Conservation (phyloP, 495 filamentous ascomycete genomes). For the Daldinia grandis region DNA sequence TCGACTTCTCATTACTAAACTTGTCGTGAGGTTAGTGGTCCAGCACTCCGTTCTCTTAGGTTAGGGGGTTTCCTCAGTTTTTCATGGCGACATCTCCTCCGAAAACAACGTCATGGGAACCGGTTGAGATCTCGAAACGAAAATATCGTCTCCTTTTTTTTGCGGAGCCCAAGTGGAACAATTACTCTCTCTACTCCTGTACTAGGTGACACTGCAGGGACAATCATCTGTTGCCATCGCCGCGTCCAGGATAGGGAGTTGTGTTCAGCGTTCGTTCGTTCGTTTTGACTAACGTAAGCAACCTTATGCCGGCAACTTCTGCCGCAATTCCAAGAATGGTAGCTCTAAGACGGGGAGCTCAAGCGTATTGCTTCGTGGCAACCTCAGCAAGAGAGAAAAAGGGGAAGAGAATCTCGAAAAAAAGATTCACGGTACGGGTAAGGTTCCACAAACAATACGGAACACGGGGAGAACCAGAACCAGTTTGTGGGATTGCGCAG, state of each 20-base stretch:
- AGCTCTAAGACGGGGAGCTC: conserved; percentile 4
- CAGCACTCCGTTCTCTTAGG: conserved; percentile 14
- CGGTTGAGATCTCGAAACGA: conserved; percentile 31
- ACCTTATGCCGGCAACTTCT: conserved; percentile 28
- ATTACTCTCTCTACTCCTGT: conserved; percentile 13
- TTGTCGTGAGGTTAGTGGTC: conserved; percentile 38
- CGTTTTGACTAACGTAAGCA: conserved; percentile 18
- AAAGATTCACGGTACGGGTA: conserved; percentile 9
- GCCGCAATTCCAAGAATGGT: conserved; percentile 33
- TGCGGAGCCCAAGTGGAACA: conserved; percentile 34
- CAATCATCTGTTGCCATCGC: conserved; percentile 35
- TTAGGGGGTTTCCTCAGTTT: conserved; percentile 22
- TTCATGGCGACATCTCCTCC: conserved; percentile 43
- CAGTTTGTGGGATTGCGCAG: conserved; percentile 20
- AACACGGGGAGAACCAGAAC: conserved; percentile 20
- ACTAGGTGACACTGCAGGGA: conserved; percentile 40
- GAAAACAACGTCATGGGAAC: conserved; percentile 42
- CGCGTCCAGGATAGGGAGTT: conserved; percentile 40
- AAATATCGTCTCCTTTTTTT: conserved; percentile 31
- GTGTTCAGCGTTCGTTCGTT: conserved; percentile 37
- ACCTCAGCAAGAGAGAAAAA: conserved; percentile 14
- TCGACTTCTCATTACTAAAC: conserved; percentile 41
- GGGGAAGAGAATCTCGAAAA: conserved; percentile 1
- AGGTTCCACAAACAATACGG: conserved; percentile 27
- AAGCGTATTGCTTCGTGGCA: conserved; percentile 15